These are phyloP conservation scores for Talaromyces pinophilus DNA, from an alignment of 2,329 filamentous ascomycete species.

Conservation along the genomic window DNA sequence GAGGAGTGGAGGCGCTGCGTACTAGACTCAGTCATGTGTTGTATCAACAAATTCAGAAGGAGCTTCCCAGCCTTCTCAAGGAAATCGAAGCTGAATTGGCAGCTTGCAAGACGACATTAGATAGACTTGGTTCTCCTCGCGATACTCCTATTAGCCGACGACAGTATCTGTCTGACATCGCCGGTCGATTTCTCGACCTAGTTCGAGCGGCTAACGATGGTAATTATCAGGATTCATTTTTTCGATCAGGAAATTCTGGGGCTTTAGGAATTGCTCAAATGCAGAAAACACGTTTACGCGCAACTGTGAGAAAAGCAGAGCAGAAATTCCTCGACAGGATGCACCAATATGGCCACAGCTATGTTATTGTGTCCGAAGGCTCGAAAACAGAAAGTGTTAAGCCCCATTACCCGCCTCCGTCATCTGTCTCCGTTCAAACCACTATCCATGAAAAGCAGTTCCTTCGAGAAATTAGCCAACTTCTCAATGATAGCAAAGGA, in stretches of 20 bases:
- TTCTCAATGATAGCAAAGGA: constrained; percentile 21
- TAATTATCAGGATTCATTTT: constrained; percentile 18
- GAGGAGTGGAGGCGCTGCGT: constrained; percentile 35
- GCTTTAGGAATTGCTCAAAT: not conserved
- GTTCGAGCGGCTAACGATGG: constrained; percentile 15
- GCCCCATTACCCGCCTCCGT: not conserved
- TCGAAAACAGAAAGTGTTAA: not conserved
- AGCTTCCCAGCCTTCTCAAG: constrained; percentile 25
- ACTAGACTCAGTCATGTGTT: constrained; percentile 34
- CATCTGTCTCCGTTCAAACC: not conserved
- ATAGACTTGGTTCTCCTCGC: constrained; percentile 18
- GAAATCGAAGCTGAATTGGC: constrained; percentile 24
- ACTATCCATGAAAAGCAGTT: not conserved
- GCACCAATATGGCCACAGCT: constrained; percentile 14
- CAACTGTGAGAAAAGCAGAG: constrained; percentile 12
- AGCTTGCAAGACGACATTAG: constrained; percentile 23
- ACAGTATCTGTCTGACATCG: constrained; percentile 16
- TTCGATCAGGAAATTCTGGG: constrained; percentile 8
- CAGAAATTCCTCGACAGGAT: constrained; percentile 19
- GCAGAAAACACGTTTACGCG: constrained; percentile 14
- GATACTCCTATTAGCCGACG: constrained; percentile 18
- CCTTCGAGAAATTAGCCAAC: constrained; percentile 7
- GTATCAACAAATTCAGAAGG: constrained; percentile 33
- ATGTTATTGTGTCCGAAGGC: not conserved
- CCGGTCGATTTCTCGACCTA: constrained; percentile 6